Conservation (phyloP, 169 alveolate species). For the Cryptosporidium parvum region DNA sequence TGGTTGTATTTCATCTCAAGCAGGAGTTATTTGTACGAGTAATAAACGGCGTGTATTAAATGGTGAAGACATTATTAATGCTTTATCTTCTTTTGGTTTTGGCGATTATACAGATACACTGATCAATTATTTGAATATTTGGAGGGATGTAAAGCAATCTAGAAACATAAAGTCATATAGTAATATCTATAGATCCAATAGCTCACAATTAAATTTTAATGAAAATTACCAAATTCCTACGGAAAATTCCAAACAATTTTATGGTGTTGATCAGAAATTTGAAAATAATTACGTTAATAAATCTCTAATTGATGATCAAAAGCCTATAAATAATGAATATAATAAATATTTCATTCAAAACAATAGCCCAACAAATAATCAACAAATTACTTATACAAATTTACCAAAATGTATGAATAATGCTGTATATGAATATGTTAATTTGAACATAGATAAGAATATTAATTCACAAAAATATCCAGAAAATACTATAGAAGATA, state of each 20-base stretch:
- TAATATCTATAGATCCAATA: not conserved
- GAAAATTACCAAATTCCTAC: not conserved
- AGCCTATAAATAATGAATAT: not conserved
- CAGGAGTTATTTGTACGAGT: constrained; percentile 23
- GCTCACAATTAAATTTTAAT: not conserved
- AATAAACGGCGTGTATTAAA: constrained; percentile 36
- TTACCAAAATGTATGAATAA: not conserved
- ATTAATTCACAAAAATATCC: not conserved
- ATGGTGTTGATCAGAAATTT: not conserved
- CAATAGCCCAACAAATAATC: not conserved
- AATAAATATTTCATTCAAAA: not conserved
- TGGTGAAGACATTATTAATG: constrained; percentile 65
- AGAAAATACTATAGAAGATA: not conserved
- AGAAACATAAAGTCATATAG: not conserved
- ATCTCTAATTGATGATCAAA: not conserved
- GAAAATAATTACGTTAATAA: not conserved
- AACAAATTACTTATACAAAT: not conserved
- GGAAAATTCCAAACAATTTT: not conserved
- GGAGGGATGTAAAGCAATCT: not conserved
- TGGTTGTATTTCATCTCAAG: constrained; percentile 9
- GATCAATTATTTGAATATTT: not conserved
- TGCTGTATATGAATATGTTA: not conserved
- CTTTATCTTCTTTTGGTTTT: constrained; percentile 40
- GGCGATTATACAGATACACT: constrained; percentile 4
- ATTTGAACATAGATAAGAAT: not conserved